A percentile compares a stretch with the other conserved stretches of the same genome.
These are phyloP conservation scores for Fusarium sp. DNA, from an alignment of 2,329 filamentous ascomycete genomes.

Conservation along the genomic window DNA sequence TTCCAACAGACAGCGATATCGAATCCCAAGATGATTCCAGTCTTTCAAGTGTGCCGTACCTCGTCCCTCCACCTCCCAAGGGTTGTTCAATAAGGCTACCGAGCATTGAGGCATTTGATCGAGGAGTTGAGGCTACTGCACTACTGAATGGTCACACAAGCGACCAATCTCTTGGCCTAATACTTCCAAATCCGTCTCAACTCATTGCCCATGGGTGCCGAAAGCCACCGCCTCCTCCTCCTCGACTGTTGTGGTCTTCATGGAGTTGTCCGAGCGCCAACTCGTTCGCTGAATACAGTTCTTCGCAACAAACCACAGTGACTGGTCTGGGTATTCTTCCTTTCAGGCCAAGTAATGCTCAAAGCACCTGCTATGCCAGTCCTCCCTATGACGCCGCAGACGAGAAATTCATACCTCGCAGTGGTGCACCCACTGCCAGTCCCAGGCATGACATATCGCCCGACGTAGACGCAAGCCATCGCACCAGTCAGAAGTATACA, in stretches of 20 bases:
- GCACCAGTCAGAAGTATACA: background rate
- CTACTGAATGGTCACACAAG: background rate
- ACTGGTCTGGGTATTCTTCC: background rate
- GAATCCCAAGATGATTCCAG: background rate
- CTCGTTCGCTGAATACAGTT: background rate
- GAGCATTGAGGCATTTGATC: background rate
- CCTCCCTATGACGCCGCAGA: background rate
- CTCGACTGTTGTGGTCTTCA: background rate
- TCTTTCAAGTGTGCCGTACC: background rate
- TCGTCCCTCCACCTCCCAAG: background rate
- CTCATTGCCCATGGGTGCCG: slow-evolving; percentile 41
- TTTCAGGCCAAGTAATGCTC: background rate
- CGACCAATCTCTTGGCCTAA: background rate
- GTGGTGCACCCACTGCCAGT: slow-evolving; percentile 33
- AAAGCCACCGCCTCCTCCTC: background rate
- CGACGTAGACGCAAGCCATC: background rate
- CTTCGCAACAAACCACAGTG: background rate
- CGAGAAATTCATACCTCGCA: slow-evolving; percentile 49
- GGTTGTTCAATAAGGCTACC: background rate
- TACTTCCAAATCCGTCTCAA: background rate
- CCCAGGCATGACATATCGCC: background rate
- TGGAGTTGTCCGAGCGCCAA: too few relatives aligned
- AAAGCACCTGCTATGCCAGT: background rate
- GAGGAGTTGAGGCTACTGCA: background rate
- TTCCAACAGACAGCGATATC: background rate